A percentile compares a stretch with the other conserved stretches of the same genome.
Evolutionary conservation across 305 asterid species (phyloP).

Genomic region (Fraxinus baroniana): DNA sequence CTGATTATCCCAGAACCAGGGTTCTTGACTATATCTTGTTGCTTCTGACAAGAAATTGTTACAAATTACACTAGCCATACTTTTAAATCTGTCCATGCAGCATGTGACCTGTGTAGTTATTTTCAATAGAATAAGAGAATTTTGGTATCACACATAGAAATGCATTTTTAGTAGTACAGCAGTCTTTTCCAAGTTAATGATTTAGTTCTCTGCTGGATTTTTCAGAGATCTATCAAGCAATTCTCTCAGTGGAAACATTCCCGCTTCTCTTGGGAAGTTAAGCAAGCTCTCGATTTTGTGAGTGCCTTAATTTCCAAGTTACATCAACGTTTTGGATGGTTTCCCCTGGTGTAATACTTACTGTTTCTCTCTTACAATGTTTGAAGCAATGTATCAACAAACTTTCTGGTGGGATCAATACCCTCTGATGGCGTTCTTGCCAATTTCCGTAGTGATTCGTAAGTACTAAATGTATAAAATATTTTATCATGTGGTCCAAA

Average conservation of each 20-base stretch:
- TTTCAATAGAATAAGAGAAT: slow-evolving; percentile 15
- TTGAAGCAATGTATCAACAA: slow-evolving; percentile 86
- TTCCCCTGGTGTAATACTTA: slow-evolving; percentile 25
- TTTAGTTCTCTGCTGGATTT: slow-evolving; percentile 23
- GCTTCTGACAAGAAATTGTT: slow-evolving; percentile 20
- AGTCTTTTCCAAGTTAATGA: slow-evolving; percentile 18
- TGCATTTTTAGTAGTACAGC: slow-evolving; percentile 17
- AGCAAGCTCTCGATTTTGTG: slow-evolving; percentile 73
- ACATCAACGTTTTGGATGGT: slow-evolving; percentile 3
- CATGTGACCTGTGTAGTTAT: background rate
- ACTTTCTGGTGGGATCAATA: slow-evolving; percentile 85
- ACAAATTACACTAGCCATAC: slow-evolving; percentile 1
- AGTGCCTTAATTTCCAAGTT: slow-evolving; percentile 39
- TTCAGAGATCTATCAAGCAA: slow-evolving; percentile 97
- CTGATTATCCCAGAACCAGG: slow-evolving; percentile 13
- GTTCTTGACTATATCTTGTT: slow-evolving; percentile 18
- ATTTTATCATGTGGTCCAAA: background rate
- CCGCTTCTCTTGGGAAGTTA: slow-evolving; percentile 83
- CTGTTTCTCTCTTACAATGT: slow-evolving; percentile 31
- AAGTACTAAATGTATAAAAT: slow-evolving; percentile 35
- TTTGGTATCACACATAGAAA: slow-evolving; percentile 11
- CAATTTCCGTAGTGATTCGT: slow-evolving; percentile 71
- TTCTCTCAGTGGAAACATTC: slow-evolving; percentile 91
- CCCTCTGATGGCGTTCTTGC: slow-evolving; percentile 84
- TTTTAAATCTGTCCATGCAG: slow-evolving; percentile 12